phyloP scores from a whole-genome alignment of 768 basidiomycete species.

The Suillus subluteus region DNA sequence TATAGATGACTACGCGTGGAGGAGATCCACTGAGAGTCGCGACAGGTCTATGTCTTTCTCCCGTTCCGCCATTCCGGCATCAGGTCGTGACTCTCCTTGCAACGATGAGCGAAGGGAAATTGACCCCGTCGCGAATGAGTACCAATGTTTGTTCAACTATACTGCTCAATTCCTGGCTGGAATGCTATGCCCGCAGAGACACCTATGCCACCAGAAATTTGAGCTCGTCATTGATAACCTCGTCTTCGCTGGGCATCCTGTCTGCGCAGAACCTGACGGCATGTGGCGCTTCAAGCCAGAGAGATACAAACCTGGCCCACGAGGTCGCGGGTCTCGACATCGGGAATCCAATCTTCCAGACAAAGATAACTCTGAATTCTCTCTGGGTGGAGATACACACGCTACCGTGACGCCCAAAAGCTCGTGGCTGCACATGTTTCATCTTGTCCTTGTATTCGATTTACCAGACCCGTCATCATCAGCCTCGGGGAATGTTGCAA shows the following conservation, averaged over 20 bases:
- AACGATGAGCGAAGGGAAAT: slow-evolving; percentile 44
- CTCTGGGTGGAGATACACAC: slow-evolving; percentile 40
- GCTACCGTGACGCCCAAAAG: slow-evolving; percentile 29
- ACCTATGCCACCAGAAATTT: slow-evolving; percentile 93
- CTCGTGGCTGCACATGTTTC: slow-evolving; percentile 75
- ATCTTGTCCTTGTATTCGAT: slow-evolving; percentile 86
- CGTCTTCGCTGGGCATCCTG: slow-evolving; percentile 93
- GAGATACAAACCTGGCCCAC: slow-evolving; percentile 49
- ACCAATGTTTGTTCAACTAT: slow-evolving; percentile 78
- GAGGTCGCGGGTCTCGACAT: slow-evolving; percentile 61
- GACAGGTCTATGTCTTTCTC: slow-evolving; percentile 58
- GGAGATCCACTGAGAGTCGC: slow-evolving; percentile 50
- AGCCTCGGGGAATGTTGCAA: slow-evolving; percentile 72
- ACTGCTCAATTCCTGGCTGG: slow-evolving; percentile 79
- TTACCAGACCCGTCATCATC: slow-evolving; percentile 89
- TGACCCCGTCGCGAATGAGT: slow-evolving; percentile 48
- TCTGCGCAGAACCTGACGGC: slow-evolving; percentile 75
- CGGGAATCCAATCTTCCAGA: slow-evolving; percentile 39
- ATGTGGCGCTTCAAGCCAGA: slow-evolving; percentile 78
- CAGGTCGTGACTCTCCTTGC: slow-evolving; percentile 55
- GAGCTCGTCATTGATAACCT: slow-evolving; percentile 91
- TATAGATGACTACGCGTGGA: slow-evolving; percentile 64
- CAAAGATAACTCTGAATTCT: slow-evolving; percentile 36
- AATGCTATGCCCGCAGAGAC: slow-evolving; percentile 74
- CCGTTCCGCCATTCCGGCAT: slow-evolving; percentile 46